Conservation (phyloP, 2,329 filamentous ascomycete species). For the Trichoderma harzianum region DNA sequence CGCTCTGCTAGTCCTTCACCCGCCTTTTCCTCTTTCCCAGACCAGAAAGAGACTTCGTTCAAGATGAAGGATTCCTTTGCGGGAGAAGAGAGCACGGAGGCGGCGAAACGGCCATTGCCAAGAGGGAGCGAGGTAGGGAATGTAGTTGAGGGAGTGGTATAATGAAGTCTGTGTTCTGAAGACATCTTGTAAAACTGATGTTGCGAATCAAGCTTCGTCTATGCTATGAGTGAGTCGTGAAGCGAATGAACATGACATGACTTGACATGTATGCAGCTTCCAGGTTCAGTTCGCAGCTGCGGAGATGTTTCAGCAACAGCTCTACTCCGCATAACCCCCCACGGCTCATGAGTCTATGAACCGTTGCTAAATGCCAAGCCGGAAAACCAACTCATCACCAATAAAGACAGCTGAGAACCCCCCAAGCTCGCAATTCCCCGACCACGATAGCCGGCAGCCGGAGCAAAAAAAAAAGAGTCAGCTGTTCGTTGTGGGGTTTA, state of each 20-base stretch:
- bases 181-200: not conserved
- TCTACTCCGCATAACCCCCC: not conserved
- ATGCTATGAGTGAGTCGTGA: not conserved
- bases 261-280: not conserved
- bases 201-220: not conserved
- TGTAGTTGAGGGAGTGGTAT: slow-evolving; percentile 1
- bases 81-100: slow-evolving; percentile 13
- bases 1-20: not conserved
- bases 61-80: slow-evolving; percentile 5
- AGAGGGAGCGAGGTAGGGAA: slow-evolving; percentile 16
- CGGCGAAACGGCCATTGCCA: slow-evolving; percentile 14
- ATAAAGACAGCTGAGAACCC: not conserved
- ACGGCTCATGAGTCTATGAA: not conserved
- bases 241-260: not conserved
- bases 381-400: not conserved
- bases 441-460: not conserved
- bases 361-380: not conserved
- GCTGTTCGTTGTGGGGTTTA: slow-evolving; percentile 4
- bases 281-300: not conserved
- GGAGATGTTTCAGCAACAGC: not conserved
- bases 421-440: not conserved
- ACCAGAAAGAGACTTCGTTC: slow-evolving; percentile 19
- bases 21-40: not conserved
- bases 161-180: slow-evolving; percentile 12
- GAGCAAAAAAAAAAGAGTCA: not conserved